Conservation (phyloP, 2,329 filamentous ascomycete genomes). For the Byssothecium circinans region DNA sequence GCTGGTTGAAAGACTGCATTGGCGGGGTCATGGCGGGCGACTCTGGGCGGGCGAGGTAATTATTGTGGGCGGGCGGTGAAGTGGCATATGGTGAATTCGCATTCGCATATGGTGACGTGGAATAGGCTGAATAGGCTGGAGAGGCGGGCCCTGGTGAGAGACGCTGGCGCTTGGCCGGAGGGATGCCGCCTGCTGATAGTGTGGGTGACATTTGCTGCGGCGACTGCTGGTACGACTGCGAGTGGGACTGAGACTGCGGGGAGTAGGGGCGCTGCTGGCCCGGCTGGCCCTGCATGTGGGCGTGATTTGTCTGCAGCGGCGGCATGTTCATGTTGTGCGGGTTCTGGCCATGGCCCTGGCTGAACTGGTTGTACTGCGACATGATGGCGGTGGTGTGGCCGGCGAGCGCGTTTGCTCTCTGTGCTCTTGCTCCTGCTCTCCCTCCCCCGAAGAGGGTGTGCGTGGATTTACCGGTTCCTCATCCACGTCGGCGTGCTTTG, state of each 20-base stretch:
- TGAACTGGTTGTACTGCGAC: constrained; percentile 34
- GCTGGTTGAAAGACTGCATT: constrained; percentile 52
- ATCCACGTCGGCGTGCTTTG: constrained; percentile 18
- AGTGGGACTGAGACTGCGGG: no score
- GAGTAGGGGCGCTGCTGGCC: constrained; percentile 43
- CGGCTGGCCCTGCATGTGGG: constrained; percentile 44
- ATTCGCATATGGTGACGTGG: constrained; percentile 50
- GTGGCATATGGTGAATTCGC: constrained; percentile 41
- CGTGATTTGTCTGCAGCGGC: constrained; percentile 41
- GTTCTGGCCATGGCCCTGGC: constrained; percentile 20
- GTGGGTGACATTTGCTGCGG: constrained; percentile 47
- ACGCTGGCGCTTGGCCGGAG: constrained; percentile 73
- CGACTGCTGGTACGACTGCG: constrained; percentile 52
- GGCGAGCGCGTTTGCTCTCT: constrained; percentile 22
- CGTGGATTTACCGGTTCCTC: constrained; percentile 23
- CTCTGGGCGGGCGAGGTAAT: constrained; percentile 31
- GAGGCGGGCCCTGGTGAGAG: constrained; percentile 69
- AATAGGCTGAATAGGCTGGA: constrained; percentile 41
- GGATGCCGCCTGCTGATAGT: constrained; percentile 48
- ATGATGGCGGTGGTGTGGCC: constrained; percentile 25
- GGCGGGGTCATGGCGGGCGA: constrained; percentile 36
- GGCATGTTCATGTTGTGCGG: constrained; percentile 31
- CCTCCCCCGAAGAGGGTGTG: constrained; percentile 25
- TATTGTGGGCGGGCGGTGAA: constrained; percentile 33
- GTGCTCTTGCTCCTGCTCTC: no score